These are phyloP conservation scores for Takashimella tepidaria DNA, from an alignment of 1,284 basidiomycete genomes.

Conservation along the genomic window DNA sequence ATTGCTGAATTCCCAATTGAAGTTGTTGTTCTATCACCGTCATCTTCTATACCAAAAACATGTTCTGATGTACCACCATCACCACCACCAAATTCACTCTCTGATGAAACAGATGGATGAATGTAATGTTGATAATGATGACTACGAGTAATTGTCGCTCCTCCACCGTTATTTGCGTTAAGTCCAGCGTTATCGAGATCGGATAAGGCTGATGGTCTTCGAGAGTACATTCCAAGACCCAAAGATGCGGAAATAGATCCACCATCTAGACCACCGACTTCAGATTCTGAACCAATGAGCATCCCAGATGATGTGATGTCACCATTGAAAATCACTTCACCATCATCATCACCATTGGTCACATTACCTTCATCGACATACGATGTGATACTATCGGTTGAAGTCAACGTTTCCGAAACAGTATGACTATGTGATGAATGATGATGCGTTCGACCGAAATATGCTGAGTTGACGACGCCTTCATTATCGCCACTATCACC, in stretches of 20 bases:
- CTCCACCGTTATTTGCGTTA: too few relatives aligned
- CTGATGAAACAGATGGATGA: slow-evolving; percentile 11
- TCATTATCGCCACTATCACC: too few relatives aligned
- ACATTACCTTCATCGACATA: slow-evolving; percentile 14
- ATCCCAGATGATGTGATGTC: too few relatives aligned
- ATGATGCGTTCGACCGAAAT: slow-evolving; percentile 11
- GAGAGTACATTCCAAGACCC: not conserved
- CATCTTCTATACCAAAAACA: slow-evolving; percentile 25
- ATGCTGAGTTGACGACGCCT: too few relatives aligned
- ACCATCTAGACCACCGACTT: not conserved
- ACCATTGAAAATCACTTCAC: not conserved
- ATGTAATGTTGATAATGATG: slow-evolving; percentile 2
- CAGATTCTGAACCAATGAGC: too few relatives aligned
- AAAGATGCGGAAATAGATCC: too few relatives aligned
- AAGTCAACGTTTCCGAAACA: slow-evolving; percentile 7
- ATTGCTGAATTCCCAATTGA: not conserved
- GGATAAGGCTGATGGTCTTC: slow-evolving; percentile 2
- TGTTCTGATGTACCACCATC: slow-evolving; percentile 15
- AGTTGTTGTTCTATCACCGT: slow-evolving; percentile 3
- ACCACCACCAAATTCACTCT: slow-evolving; percentile 23
- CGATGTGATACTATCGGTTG: slow-evolving; percentile 14
- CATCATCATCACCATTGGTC: slow-evolving; percentile 4
- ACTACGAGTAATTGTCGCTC: slow-evolving; percentile 1
- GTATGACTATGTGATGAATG: slow-evolving; percentile 4
- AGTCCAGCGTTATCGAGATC: too few relatives aligned